phyloP scores from a whole-genome alignment of 2,329 filamentous ascomycete genomes.

The Colletotrichum sp. region DNA sequence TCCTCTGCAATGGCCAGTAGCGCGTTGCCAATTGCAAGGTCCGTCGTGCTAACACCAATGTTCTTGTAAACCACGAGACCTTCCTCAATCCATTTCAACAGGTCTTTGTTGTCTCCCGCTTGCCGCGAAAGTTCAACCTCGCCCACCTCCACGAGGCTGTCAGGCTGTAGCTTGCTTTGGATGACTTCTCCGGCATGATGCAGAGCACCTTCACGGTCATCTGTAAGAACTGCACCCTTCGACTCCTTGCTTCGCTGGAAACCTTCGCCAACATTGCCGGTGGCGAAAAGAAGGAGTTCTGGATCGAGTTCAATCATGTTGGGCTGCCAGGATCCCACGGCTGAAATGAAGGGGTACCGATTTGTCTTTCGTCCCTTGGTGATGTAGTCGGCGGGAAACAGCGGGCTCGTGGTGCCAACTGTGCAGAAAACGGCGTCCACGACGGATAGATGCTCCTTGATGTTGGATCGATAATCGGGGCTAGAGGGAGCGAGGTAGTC shows the following conservation, averaged over 20 bases:
- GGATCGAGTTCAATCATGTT: constrained; percentile 73
- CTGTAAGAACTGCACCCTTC: constrained; percentile 43
- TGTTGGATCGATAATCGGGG: background rate
- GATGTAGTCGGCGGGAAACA: background rate
- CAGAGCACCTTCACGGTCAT: constrained; percentile 64
- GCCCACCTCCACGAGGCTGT: constrained; percentile 61
- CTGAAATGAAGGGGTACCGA: constrained; percentile 43
- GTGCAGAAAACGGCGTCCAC: background rate
- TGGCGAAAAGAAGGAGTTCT: constrained; percentile 50
- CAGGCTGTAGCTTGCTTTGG: constrained; percentile 60
- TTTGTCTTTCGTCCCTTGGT: constrained; percentile 42
- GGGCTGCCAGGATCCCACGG: constrained; percentile 60
- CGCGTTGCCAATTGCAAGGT: constrained; percentile 33
- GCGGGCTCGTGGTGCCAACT: background rate
- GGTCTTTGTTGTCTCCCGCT: constrained; percentile 47
- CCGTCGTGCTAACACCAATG: constrained; percentile 33
- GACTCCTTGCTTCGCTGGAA: background rate
- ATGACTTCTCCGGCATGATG: constrained; percentile 72
- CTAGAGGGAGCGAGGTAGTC: background rate
- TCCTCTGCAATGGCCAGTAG: constrained; percentile 30
- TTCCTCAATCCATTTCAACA: constrained; percentile 23
- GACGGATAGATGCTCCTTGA: background rate
- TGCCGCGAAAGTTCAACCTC: background rate
- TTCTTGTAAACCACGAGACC: constrained; percentile 29
- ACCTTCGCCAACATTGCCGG: background rate